Base-by-base conservation (phyloP, 441 rosid species). In the Metrosideros polymorpha region DNA sequence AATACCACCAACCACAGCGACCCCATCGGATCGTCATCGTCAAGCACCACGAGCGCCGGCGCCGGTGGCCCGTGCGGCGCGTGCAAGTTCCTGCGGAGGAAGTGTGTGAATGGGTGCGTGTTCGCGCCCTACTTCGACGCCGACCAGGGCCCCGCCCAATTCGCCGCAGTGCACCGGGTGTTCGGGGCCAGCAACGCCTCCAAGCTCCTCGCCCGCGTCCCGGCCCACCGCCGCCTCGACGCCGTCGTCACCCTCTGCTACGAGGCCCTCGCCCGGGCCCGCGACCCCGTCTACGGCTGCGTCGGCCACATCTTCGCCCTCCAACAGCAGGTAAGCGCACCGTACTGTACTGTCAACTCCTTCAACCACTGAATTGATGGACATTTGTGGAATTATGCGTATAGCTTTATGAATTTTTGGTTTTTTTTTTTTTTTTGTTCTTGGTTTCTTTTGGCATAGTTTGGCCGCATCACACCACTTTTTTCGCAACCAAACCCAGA, bases 151-250 rank as follows among this genome's bases (percentile, higher is more conserved):
- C 89, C 97, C 8, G 79, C 94, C 42, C 93, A 91, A 77, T 95
- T 96, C 77, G 98, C 98, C 3, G 96, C 97, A 0, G 97, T 95
- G n/a, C 99, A 94, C 86, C 95, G 92, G 90, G 95, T 94, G 30
- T 95, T 96, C 84, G 98, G 98, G n/a, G 98, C 98, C 2, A 96
- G 97, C 88, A 96, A 96, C 87, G 94, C 96, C 13, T 91, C 98
- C 29, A 95, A 96, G 89, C 91, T 96, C 77, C 94, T 96, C 88
- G 76, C 84, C 47, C 90, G 93, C 57, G 87, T 94, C 51, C 98
- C 98, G 27, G 88, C 91, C 18, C 88, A 92, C 89, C 92, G 90
- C 86, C 92, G 98, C 14, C 90, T 90, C 47, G 97, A 96, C 76
- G 97, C 98, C 6, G 97, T 92, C 5, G 91, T 91, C 57, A 90